A percentile compares a stretch with the other conserved stretches of the same genome.
Evolutionary conservation across 345 rosid species (phyloP).

Genomic region (Moricandia arvensis): DNA sequence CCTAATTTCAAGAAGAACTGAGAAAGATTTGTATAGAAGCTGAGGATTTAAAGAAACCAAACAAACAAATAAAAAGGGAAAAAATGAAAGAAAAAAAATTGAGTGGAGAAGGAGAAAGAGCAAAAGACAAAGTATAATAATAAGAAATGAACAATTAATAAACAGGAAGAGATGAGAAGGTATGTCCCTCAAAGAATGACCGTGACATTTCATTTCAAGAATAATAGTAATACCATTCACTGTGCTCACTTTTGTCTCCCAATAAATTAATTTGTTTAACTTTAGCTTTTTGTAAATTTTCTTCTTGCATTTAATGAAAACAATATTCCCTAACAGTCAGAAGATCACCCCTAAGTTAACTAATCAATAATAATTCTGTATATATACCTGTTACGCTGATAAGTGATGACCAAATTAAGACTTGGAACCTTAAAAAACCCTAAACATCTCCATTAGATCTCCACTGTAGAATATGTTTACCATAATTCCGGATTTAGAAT

Average conservation of each 20-base stretch:
- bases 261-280: slow-evolving; percentile 22
- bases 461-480: slow-evolving; percentile 5
- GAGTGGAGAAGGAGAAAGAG: slow-evolving; percentile 48
- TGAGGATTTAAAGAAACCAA: slow-evolving; percentile 36
- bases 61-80: slow-evolving; percentile 23
- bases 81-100: background rate
- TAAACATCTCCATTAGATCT: slow-evolving; percentile 9
- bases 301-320: slow-evolving; percentile 40
- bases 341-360: slow-evolving; percentile 32
- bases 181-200: slow-evolving; percentile 67
- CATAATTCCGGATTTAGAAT: background rate
- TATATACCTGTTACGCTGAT: background rate
- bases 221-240: slow-evolving; percentile 55
- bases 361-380: slow-evolving; percentile 14
- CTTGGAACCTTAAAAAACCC: slow-evolving; percentile 24
- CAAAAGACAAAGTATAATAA: slow-evolving; percentile 67
- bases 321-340: slow-evolving; percentile 38
- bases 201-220: slow-evolving; percentile 65
- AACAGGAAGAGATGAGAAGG: slow-evolving; percentile 41
- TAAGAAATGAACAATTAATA: slow-evolving; percentile 46
- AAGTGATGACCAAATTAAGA: background rate
- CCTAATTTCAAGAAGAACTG: slow-evolving; percentile 37
- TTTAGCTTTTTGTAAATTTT: slow-evolving; percentile 28
- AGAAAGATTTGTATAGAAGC: slow-evolving; percentile 32
- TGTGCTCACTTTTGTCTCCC: slow-evolving; percentile 50